Percentiles rank a stretch among this genome's conserved stretches.
Evolutionary conservation across 2,329 filamentous ascomycete genomes (phyloP).

Genomic region (Oidium heveae): DNA sequence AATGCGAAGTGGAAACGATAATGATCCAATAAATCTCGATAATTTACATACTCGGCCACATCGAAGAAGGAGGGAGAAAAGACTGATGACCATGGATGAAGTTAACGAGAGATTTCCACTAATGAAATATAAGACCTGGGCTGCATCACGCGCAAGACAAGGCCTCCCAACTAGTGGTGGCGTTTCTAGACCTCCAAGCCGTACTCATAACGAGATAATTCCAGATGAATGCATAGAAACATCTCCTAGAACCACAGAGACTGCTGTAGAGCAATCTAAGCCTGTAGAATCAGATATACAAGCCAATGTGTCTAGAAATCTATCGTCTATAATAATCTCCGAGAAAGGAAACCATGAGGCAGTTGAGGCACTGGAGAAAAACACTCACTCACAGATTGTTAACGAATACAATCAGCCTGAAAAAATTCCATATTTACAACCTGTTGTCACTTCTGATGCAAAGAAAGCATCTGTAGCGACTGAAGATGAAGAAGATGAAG

Average conservation of each 20-base stretch:
- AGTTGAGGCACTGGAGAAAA: slow-evolving; percentile 6
- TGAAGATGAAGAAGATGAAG: slow-evolving; percentile 43
- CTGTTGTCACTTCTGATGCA: slow-evolving; percentile 13
- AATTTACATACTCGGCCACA: slow-evolving; percentile 59
- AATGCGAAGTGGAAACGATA: slow-evolving; percentile 49
- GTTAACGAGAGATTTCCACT: slow-evolving; percentile 94
- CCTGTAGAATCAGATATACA: slow-evolving; percentile 4
- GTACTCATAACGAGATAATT: slow-evolving; percentile 47
- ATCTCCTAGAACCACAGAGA: slow-evolving; percentile 15
- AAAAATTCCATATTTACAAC: slow-evolving; percentile 10
- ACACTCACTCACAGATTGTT: slow-evolving; percentile 6
- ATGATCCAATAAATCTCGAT: slow-evolving; percentile 70
- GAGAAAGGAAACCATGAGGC: slow-evolving; percentile 3
- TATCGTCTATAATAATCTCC: not conserved
- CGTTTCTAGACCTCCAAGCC: slow-evolving; percentile 48
- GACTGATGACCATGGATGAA: slow-evolving; percentile 96
- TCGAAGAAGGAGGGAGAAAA: slow-evolving; percentile 80
- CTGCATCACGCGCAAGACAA: slow-evolving; percentile 55
- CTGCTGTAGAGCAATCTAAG: slow-evolving; percentile 10
- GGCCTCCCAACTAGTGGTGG: slow-evolving; percentile 68
- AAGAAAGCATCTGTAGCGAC: slow-evolving; percentile 15
- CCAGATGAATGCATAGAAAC: slow-evolving; percentile 28
- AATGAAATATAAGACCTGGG: slow-evolving; percentile 91
- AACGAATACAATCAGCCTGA: slow-evolving; percentile 6
- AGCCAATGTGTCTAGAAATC: not conserved